phyloP scores from a whole-genome alignment of 495 filamentous ascomycete species.

The Aspergillus haitiensis region DNA sequence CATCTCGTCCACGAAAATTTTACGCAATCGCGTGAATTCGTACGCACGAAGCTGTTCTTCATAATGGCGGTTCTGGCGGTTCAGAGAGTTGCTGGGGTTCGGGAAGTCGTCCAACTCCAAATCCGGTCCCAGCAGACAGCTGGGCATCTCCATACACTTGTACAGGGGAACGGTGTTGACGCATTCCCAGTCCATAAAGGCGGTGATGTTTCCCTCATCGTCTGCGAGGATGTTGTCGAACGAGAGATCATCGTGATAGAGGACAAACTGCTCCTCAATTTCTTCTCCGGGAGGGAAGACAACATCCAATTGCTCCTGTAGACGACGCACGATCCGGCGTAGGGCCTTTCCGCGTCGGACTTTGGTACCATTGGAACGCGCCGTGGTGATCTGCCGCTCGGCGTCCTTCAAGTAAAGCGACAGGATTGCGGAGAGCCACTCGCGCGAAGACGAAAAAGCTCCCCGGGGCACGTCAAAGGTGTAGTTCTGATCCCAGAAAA shows the following conservation, averaged over 20 bases:
- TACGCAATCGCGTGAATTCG: slow-evolving; percentile 36
- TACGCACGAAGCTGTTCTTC: slow-evolving; percentile 29
- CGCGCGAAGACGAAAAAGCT: neutral
- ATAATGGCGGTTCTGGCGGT: slow-evolving; percentile 18
- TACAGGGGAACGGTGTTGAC: slow-evolving; percentile 36
- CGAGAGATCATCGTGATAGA: slow-evolving; percentile 50
- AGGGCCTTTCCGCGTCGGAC: neutral
- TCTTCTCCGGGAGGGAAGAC: slow-evolving; percentile 16
- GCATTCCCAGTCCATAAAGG: slow-evolving; percentile 56
- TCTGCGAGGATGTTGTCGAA: slow-evolving; percentile 53
- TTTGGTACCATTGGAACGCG: neutral
- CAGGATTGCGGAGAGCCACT: neutral
- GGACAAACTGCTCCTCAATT: slow-evolving; percentile 34
- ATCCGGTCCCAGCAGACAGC: neutral
- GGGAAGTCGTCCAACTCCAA: slow-evolving; percentile 3
- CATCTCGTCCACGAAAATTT: slow-evolving; percentile 36
- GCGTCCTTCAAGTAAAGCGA: neutral
- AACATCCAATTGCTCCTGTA: neutral
- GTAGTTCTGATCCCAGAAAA: neutral
- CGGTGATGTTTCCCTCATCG: slow-evolving; percentile 41
- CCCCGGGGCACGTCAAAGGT: neutral
- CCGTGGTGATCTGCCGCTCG: neutral
- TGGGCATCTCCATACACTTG: slow-evolving; percentile 2
- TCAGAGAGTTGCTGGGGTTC: neutral
- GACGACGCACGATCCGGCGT: neutral